phyloP scores from a whole-genome alignment of 306 rosid species.

The Begonia peltatifolia region DNA sequence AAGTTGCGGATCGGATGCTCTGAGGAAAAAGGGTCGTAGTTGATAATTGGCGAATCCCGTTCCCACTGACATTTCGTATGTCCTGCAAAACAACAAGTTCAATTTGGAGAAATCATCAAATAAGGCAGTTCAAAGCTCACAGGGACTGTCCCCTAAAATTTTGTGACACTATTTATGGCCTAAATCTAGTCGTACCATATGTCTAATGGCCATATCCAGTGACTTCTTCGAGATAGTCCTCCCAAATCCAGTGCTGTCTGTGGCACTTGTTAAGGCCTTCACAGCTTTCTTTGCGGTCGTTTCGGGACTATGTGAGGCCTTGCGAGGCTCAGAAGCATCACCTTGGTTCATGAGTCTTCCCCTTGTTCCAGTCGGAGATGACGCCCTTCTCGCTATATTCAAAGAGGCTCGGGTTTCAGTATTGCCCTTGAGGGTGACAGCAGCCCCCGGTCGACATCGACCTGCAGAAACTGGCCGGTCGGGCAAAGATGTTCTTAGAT shows the following conservation, averaged over 20 bases:
- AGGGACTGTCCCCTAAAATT: too few species aligned
- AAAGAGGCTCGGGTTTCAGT: slow-evolving; percentile 37
- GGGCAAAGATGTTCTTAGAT: slow-evolving; percentile 78
- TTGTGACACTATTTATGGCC: too few species aligned
- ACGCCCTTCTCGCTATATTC: slow-evolving; percentile 45
- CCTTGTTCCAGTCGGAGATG: slow-evolving; percentile 63
- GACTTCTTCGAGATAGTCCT: slow-evolving; percentile 91
- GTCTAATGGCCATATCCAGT: slow-evolving; percentile 89
- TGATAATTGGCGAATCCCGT: slow-evolving; percentile 43
- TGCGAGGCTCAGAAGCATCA: slow-evolving; percentile 51
- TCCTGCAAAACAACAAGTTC: slow-evolving; percentile 36
- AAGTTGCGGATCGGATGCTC: slow-evolving; percentile 49
- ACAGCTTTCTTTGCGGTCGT: slow-evolving; percentile 47
- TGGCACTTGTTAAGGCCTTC: slow-evolving; percentile 42
- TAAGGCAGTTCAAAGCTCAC: too few species aligned
- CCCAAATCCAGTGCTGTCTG: slow-evolving; percentile 80
- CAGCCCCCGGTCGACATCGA: slow-evolving; percentile 61
- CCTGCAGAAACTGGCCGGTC: slow-evolving; percentile 98
- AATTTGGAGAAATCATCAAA: slow-evolving; percentile 2
- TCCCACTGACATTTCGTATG: slow-evolving; percentile 67
- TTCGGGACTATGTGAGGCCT: slow-evolving; percentile 40
- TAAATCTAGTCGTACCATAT: slow-evolving; percentile 40
- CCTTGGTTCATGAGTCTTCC: slow-evolving; percentile 60
- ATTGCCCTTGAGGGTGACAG: slow-evolving; percentile 36
- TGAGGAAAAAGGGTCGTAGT: slow-evolving; percentile 85